Percentiles rank a stretch among this genome's conserved stretches.
Conservation (phyloP, 495 filamentous ascomycete genomes). For the Hypoxylon rickii region DNA sequence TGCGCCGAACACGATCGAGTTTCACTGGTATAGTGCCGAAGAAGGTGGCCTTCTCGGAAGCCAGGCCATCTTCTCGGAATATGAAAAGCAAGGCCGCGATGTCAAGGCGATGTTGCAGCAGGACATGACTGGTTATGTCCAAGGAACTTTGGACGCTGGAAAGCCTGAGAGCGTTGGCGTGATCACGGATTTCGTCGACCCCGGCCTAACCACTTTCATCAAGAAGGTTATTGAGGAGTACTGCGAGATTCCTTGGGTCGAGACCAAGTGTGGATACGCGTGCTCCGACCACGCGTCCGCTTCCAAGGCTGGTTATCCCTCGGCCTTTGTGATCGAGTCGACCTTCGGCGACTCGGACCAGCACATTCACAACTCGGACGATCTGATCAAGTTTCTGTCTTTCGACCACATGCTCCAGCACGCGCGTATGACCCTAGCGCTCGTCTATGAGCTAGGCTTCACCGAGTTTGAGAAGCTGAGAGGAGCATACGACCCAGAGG, state of each 20-base stretch:
- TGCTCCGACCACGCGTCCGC: constrained; percentile 98
- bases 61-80: constrained; percentile 87
- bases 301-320: constrained; percentile 91
- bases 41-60: constrained; percentile 90
- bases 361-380: constrained; percentile 89
- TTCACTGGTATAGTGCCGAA: constrained; percentile 98
- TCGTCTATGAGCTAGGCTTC: constrained; percentile 87
- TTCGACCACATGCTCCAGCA: constrained; percentile 99
- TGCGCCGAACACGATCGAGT: constrained; percentile 86
- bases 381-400: constrained; percentile 83
- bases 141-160: constrained; percentile 81
- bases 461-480: constrained; percentile 56
- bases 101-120: constrained; percentile 99
- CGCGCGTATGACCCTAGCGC: constrained; percentile 84
- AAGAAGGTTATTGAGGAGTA: constrained; percentile 86
- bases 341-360: constrained; percentile 83
- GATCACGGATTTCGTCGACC: constrained; percentile 90
- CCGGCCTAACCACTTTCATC: constrained; percentile 84
- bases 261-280: constrained; percentile 96
- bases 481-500: constrained; percentile 33
- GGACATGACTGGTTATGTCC: constrained; percentile 95
- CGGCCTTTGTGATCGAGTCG: constrained; percentile 94
- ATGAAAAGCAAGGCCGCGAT: constrained; percentile 73
- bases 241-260: constrained; percentile 85
- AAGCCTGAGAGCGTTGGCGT: constrained; percentile 86